Conservation (phyloP, 495 filamentous ascomycete species). For the Aspergillus nanangensis region DNA sequence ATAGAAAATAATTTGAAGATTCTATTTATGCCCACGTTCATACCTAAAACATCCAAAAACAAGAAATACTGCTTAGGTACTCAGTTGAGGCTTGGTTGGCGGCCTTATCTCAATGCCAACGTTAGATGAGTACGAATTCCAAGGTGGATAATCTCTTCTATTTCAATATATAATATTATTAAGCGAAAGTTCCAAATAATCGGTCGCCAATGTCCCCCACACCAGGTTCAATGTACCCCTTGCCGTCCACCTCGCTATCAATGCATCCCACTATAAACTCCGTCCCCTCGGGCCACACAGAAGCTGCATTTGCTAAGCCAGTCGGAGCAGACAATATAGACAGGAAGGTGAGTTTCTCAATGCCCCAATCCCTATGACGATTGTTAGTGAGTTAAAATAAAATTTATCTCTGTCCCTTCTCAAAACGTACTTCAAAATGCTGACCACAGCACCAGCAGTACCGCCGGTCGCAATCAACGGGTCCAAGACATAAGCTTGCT, state of each 20-base stretch:
- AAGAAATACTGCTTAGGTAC: no score
- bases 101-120: no score
- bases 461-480: conserved; percentile 89
- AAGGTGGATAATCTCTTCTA: no score
- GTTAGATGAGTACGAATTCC: no score
- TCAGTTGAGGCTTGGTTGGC: no score
- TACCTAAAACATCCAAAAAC: no score
- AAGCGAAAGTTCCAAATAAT: conserved; percentile 69
- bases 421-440: conserved; percentile 54
- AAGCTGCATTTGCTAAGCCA: conserved; percentile 63
- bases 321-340: conserved; percentile 61
- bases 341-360: conserved; percentile 67
- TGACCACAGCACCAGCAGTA: conserved; percentile 77
- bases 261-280: conserved; percentile 76
- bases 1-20: no score
- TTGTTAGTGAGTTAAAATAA: neutral
- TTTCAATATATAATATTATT: no score
- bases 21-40: no score
- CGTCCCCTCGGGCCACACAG: conserved; percentile 63
- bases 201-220: conserved; percentile 86
- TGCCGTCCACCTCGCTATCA: conserved; percentile 62
- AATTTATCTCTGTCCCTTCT: neutral
- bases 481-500: conserved; percentile 69
- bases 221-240: conserved; percentile 81
- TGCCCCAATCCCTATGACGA: conserved; percentile 66